These are phyloP conservation scores for Penicillium paxilli DNA, from an alignment of 495 filamentous ascomycete genomes.

Conservation along the genomic window DNA sequence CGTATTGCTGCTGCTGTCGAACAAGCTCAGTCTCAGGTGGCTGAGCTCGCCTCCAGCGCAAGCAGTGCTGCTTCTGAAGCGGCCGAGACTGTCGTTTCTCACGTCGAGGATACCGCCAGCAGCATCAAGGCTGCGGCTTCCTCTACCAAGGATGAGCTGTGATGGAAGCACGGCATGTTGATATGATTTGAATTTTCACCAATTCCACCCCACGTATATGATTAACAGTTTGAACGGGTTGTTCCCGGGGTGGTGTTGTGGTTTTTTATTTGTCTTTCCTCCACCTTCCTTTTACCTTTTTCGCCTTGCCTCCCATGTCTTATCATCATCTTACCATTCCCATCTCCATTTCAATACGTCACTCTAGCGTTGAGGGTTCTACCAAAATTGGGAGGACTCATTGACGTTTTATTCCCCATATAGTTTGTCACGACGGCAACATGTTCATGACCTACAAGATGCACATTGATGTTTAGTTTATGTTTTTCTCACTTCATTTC, in stretches of 20 bases:
- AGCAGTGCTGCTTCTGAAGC: slow-evolving; percentile 38
- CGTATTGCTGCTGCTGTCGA: slow-evolving; percentile 47
- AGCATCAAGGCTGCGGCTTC: slow-evolving; percentile 29
- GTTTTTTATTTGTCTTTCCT: slow-evolving; percentile 5
- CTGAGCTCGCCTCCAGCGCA: slow-evolving; percentile 39
- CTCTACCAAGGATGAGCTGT: slow-evolving; percentile 59
- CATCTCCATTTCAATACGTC: slow-evolving; percentile 7
- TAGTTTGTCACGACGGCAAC: slow-evolving; percentile 37
- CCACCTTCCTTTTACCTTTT: neutral
- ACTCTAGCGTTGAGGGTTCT: slow-evolving; percentile 6
- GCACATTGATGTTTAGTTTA: slow-evolving; percentile 8
- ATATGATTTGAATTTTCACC: slow-evolving; percentile 11
- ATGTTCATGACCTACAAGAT: slow-evolving; percentile 26
- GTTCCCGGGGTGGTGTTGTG: slow-evolving; percentile 5
- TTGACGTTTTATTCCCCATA: slow-evolving; percentile 42
- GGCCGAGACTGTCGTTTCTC: slow-evolving; percentile 45
- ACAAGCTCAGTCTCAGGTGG: slow-evolving; percentile 49
- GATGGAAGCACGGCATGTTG: slow-evolving; percentile 7
- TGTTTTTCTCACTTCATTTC: slow-evolving; percentile 11
- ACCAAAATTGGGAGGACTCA: slow-evolving; percentile 13
- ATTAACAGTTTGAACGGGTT: neutral
- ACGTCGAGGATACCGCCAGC: slow-evolving; percentile 43
- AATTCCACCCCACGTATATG: neutral
- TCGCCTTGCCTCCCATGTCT: neutral
- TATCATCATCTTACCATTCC: neutral